phyloP scores from a whole-genome alignment of 495 filamentous ascomycete species.

The Tuber melanosporum region DNA sequence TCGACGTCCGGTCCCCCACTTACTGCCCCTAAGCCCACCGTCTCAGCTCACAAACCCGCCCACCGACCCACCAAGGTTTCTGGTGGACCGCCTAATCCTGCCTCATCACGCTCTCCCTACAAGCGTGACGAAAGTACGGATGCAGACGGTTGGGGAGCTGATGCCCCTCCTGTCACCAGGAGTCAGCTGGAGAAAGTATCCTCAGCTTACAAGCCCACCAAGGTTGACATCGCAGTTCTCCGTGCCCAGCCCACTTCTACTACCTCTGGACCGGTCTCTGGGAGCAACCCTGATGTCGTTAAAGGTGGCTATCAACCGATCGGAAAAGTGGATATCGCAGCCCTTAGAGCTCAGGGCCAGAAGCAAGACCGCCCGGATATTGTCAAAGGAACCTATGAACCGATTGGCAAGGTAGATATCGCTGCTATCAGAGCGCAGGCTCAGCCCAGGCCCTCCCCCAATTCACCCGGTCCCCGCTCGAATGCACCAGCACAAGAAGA shows the following conservation, averaged over 20 bases:
- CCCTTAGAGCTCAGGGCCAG: slow-evolving; percentile 66
- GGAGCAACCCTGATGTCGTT: slow-evolving; percentile 55
- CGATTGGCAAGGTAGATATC: slow-evolving; percentile 90
- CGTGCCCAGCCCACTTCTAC: slow-evolving; percentile 62
- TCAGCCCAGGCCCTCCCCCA: slow-evolving; percentile 49
- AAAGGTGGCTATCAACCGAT: slow-evolving; percentile 91
- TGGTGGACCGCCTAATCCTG: slow-evolving; percentile 46
- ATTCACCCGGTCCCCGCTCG: slow-evolving; percentile 43
- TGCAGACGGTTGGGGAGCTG: slow-evolving; percentile 87
- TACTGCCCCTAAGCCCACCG: slow-evolving; percentile 58
- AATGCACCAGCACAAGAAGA: slow-evolving; percentile 42
- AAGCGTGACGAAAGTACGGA: slow-evolving; percentile 53
- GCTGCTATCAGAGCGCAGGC: slow-evolving; percentile 79
- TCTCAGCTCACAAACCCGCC: slow-evolving; percentile 71
- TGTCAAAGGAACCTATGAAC: slow-evolving; percentile 88
- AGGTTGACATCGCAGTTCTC: slow-evolving; percentile 67
- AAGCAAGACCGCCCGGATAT: slow-evolving; percentile 69
- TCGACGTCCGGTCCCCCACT: slow-evolving; percentile 48
- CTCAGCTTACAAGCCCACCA: slow-evolving; percentile 87
- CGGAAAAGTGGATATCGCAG: slow-evolving; percentile 92
- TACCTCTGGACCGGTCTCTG: slow-evolving; percentile 49
- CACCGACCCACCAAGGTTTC: slow-evolving; percentile 73
- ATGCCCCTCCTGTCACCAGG: slow-evolving; percentile 82
- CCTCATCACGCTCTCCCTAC: slow-evolving; percentile 57
- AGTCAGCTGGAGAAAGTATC: slow-evolving; percentile 87